Evolutionary conservation across 2,329 filamentous ascomycete species (phyloP).

Genomic region (Aspergillus alliaceus): DNA sequence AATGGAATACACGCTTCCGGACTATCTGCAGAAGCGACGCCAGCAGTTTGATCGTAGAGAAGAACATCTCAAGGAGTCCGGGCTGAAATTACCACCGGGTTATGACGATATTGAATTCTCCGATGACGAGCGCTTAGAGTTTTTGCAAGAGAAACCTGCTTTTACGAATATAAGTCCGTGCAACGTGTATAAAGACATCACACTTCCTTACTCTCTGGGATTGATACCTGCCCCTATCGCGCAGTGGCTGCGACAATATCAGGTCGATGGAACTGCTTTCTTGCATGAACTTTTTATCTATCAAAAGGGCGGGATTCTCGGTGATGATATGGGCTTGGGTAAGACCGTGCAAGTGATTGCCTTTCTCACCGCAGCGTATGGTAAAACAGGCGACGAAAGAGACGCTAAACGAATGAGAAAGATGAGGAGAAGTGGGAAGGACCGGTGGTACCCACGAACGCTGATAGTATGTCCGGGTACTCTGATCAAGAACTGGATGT

Average conservation of each 20-base stretch:
- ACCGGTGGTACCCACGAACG: constrained; percentile 77
- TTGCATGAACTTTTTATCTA: constrained; percentile 87
- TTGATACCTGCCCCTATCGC: constrained; percentile 85
- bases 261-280: constrained; percentile 80
- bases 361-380: constrained; percentile 87
- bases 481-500: constrained; percentile 86
- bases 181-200: constrained; percentile 71
- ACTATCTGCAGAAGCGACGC: constrained; percentile 70
- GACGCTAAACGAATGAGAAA: constrained; percentile 87
- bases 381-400: constrained; percentile 86
- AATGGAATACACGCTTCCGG: constrained; percentile 64
- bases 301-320: constrained; percentile 85
- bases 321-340: constrained; percentile 96
- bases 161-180: constrained; percentile 65
- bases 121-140: constrained; percentile 63
- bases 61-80: constrained; percentile 62
- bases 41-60: constrained; percentile 65
- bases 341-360: constrained; percentile 97
- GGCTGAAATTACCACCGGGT: constrained; percentile 73
- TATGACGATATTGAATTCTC: constrained; percentile 76
- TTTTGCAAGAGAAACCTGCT: constrained; percentile 67
- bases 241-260: constrained; percentile 89
- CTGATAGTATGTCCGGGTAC: constrained; percentile 87
- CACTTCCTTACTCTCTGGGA: constrained; percentile 72
- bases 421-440: constrained; percentile 61